These are phyloP conservation scores for Aspergillus caelatus DNA, from an alignment of 2,329 filamentous ascomycete species.

Conservation along the genomic window DNA sequence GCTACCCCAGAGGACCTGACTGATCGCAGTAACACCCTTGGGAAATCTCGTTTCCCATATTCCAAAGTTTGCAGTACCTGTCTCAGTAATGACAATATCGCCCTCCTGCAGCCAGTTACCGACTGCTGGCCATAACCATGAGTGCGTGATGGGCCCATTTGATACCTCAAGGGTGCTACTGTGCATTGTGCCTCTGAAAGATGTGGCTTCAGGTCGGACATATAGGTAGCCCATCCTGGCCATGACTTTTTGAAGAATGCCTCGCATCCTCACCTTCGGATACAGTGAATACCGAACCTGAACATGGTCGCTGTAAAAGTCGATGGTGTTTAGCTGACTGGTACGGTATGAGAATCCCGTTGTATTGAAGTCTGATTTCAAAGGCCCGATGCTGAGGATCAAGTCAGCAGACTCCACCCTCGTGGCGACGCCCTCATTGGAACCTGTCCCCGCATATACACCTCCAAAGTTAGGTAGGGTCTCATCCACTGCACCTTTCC, in stretches of 20 bases:
- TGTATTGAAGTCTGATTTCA: background rate
- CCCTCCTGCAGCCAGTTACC: background rate
- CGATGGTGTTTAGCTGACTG: background rate
- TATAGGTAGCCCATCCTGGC: background rate
- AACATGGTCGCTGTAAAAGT: background rate
- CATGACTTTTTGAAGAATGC: background rate
- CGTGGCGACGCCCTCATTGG: background rate
- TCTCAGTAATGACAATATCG: conserved; percentile 62
- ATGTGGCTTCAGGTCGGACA: background rate
- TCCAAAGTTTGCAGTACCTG: conserved; percentile 85
- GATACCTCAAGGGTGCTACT: background rate
- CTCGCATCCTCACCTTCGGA: background rate
- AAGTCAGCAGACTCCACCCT: background rate
- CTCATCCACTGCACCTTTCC: background rate
- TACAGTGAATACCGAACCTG: background rate
- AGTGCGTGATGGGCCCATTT: background rate
- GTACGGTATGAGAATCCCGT: background rate
- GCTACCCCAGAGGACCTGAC: too few relatives aligned
- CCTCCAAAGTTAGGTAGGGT: background rate
- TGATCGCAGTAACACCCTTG: background rate
- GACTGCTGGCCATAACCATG: background rate
- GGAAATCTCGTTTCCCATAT: conserved; percentile 72
- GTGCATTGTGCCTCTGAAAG: background rate
- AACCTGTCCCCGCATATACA: background rate
- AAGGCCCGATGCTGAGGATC: background rate